Conservation (phyloP, 2,329 filamentous ascomycete genomes). For the Verticillium albo-atrum region DNA sequence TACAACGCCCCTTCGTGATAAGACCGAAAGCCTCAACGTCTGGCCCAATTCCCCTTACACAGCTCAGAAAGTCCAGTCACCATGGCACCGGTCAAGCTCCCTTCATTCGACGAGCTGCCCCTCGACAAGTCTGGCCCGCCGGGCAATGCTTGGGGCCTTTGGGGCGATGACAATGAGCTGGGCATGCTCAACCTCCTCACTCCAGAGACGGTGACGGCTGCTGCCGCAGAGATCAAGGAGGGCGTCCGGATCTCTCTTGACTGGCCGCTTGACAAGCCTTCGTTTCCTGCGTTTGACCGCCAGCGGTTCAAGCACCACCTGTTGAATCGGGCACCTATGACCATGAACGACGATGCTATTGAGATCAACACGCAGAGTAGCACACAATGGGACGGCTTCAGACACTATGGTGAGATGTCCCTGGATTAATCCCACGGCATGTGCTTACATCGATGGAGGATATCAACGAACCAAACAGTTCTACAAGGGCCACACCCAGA, state of each 20-base stretch:
- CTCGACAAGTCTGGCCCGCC: slow-evolving; percentile 42
- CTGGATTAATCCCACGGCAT: slow-evolving; percentile 24
- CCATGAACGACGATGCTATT: slow-evolving; percentile 27
- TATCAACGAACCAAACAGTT: slow-evolving; percentile 29
- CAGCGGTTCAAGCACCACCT: slow-evolving; percentile 19
- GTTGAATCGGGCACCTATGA: slow-evolving; percentile 28
- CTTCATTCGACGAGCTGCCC: slow-evolving; percentile 39
- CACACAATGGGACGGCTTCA: slow-evolving; percentile 33
- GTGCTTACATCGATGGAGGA: slow-evolving; percentile 8
- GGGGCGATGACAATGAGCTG: slow-evolving; percentile 44
- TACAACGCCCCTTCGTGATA: too few species aligned
- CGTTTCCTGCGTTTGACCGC: slow-evolving; percentile 26
- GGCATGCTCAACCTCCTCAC: slow-evolving; percentile 53
- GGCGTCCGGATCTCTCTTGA: slow-evolving; percentile 25
- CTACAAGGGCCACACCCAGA: slow-evolving; percentile 30
- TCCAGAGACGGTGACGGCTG: slow-evolving; percentile 30
- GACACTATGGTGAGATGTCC: slow-evolving; percentile 15
- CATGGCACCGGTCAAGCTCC: neutral
- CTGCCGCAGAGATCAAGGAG: slow-evolving; percentile 8
- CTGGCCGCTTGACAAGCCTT: slow-evolving; percentile 25
- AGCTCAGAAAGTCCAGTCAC: too few species aligned
- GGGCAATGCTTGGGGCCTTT: slow-evolving; percentile 54
- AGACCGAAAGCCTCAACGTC: too few species aligned
- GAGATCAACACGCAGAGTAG: slow-evolving; percentile 31
- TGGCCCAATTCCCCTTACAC: too few species aligned